Percentiles rank a stretch among this genome's conserved stretches.
Evolutionary conservation across 768 basidiomycete genomes (phyloP).

Genomic region (Tulasnella sp.): DNA sequence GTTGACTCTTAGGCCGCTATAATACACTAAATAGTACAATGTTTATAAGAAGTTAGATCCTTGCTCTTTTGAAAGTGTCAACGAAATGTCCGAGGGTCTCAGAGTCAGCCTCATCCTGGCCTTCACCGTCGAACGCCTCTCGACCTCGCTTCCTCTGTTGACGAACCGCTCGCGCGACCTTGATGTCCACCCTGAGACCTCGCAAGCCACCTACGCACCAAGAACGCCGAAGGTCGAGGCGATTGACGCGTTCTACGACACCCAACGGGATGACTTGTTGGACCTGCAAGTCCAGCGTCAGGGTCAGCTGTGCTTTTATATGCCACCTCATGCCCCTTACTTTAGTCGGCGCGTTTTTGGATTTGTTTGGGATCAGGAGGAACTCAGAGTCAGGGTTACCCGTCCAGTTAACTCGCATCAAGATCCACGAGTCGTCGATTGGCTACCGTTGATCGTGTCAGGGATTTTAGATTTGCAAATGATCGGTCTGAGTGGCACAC

Average conservation of each 20-base stretch:
- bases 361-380: not conserved
- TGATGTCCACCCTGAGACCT: too few species aligned
- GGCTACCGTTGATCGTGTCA: not conserved
- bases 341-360: not conserved
- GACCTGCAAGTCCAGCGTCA: not conserved
- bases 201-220: not conserved
- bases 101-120: too few species aligned
- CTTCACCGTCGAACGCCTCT: too few species aligned
- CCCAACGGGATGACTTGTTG: not conserved
- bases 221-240: not conserved
- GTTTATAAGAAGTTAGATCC: too few species aligned
- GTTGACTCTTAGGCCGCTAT: too few species aligned
- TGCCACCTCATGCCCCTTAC: not conserved
- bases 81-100: too few species aligned
- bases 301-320: not conserved
- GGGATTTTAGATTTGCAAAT: not conserved
- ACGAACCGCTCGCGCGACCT: too few species aligned
- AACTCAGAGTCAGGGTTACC: not conserved
- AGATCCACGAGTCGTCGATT: not conserved
- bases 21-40: too few species aligned
- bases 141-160: too few species aligned
- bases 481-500: not conserved
- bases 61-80: too few species aligned
- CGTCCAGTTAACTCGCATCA: not conserved
- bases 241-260: not conserved